Evolutionary conservation across 2,329 filamentous ascomycete species (phyloP).

Genomic region (Alternaria burnsii): DNA sequence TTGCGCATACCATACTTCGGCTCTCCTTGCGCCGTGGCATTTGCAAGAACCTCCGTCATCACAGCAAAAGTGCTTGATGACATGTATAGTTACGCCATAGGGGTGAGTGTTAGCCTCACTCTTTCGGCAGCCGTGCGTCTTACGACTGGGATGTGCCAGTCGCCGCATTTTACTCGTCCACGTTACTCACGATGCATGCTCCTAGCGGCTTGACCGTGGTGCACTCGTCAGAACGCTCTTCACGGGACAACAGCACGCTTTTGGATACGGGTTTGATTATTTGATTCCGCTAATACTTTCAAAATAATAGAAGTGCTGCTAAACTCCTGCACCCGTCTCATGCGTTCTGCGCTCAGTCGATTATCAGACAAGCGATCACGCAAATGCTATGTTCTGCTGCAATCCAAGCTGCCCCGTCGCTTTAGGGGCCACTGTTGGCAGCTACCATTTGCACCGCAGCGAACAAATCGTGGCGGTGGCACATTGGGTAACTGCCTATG

Average conservation of each 20-base stretch:
- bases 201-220: constrained; percentile 34
- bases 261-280: constrained; percentile 23
- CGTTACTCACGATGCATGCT: constrained; percentile 38
- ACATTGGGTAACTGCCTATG: constrained; percentile 23
- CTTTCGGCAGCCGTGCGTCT: constrained; percentile 31
- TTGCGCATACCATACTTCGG: constrained; percentile 29
- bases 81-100: constrained; percentile 39
- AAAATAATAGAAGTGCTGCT: constrained; percentile 27
- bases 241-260: constrained; percentile 21
- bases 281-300: constrained; percentile 19
- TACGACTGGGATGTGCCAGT: constrained; percentile 30
- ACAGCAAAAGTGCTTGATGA: constrained; percentile 37
- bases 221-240: constrained; percentile 13
- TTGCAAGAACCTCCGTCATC: constrained; percentile 28
- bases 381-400: constrained; percentile 6
- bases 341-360: constrained; percentile 19
- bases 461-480: constrained; percentile 25
- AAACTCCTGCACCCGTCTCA: constrained; percentile 23
- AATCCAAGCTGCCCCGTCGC: constrained; percentile 6
- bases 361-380: neutral
- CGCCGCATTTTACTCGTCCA: constrained; percentile 44
- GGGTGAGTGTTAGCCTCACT: constrained; percentile 45
- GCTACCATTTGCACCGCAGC: constrained; percentile 29
- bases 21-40: constrained; percentile 25
- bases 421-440: constrained; percentile 25